phyloP scores from a whole-genome alignment of 1,139 yeast genomes.

The Taiozyma sp. region DNA sequence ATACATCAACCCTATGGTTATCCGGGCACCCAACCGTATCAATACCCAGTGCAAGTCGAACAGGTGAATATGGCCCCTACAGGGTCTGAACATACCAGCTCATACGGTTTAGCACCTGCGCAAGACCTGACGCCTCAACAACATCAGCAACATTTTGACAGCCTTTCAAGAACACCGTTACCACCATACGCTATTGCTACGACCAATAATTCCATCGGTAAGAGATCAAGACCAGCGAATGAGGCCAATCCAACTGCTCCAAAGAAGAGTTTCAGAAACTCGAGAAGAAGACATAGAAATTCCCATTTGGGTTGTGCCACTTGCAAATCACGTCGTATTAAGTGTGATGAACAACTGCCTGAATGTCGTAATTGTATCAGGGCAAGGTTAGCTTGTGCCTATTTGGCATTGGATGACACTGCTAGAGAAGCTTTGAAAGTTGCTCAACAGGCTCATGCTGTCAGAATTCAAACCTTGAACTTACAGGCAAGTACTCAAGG shows the following conservation, averaged over 20 bases:
- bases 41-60: neutral
- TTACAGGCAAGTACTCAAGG: slow-evolving; percentile 14
- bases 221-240: slow-evolving; percentile 5
- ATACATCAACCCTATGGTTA: slow-evolving; percentile 1
- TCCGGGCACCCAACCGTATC: neutral
- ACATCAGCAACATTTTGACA: neutral
- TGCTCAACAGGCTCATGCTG: slow-evolving; percentile 37
- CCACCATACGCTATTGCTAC: slow-evolving; percentile 31
- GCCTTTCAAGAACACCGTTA: slow-evolving; percentile 25
- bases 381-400: slow-evolving; percentile 55
- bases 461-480: slow-evolving; percentile 17
- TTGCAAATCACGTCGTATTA: slow-evolving; percentile 61
- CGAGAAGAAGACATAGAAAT: slow-evolving; percentile 58
- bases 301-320: slow-evolving; percentile 59
- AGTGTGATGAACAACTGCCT: slow-evolving; percentile 64
- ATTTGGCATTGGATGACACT: slow-evolving; percentile 43
- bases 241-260: slow-evolving; percentile 3
- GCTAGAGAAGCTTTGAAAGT: slow-evolving; percentile 47
- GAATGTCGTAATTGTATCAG: slow-evolving; percentile 56
- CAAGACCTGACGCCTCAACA: neutral
- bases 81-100: neutral
- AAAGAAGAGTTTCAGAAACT: slow-evolving; percentile 36
- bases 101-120: neutral
- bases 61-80: neutral
- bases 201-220: slow-evolving; percentile 15